Base-by-base conservation (phyloP, 768 basidiomycete species). In the Gymnopilus dilepis region DNA sequence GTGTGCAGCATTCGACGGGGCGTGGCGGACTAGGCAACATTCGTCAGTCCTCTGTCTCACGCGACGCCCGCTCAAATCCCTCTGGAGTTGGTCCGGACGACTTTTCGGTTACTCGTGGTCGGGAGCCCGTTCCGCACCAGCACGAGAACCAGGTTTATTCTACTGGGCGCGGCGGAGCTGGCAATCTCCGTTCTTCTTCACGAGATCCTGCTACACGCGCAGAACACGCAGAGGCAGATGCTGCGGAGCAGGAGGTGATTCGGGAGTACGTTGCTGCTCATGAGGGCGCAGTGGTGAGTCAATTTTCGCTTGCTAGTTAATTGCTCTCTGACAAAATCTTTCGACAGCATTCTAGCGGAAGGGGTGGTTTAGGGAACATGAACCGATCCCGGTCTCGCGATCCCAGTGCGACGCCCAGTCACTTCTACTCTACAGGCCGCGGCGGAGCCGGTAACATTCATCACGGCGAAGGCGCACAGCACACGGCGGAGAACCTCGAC, bases 171-270 rank as follows among this genome's bases (percentile, higher is more conserved):
- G 94, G 94, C 24, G 94, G 94, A 15, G 84, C 84, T 6, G 94
- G 94, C 7, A 96, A 96, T 80, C 86, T 95, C 54, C 87, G 91
- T 60, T 90, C 92, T 2, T 88, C 87, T 0, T 91, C 91, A 22
- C 84, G 86, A 33, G 87, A 86, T 41, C 65, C 66, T 13, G 41
- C 54, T 30, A 24, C 30, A n/a, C n/a, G 8, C 15, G 6, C 33
- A 12, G 33, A 34, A 34, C n/a, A n/a, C n/a, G 58, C 56, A 53
- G n/a, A 28, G 12, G 59, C 72, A 2, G 74, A 73, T 45, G 66
- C 69, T 1, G 74, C 74, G 21, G 84, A 85, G 63, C 82, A 84
- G 63, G 73, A 77, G 15, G 68, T 82, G 1, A 77, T 86, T 58
- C 68, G 71, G 7, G 63, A 74, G 13, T 77, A 80, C 37, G 62